Evolutionary conservation across 495 filamentous ascomycete species (phyloP), one percentile per base, ranked within the genome.

Genomic region (Neurospora terricola): DNA sequence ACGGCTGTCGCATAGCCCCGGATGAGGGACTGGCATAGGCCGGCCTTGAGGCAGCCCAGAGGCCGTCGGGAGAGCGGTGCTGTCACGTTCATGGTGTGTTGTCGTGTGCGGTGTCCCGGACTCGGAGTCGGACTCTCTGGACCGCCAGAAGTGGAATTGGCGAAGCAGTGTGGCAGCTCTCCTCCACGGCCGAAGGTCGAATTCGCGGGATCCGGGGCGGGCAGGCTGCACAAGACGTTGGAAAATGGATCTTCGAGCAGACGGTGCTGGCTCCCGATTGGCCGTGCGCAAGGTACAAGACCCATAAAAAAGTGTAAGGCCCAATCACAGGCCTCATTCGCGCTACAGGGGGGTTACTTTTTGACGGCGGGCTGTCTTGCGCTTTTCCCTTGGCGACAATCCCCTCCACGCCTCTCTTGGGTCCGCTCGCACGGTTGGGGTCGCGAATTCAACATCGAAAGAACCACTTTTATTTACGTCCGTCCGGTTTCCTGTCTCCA

Each of bases 1-100:
- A 77, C 77, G 69, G 80, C 77, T 59, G 83, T 82, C 48, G 81
- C 54, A 62, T 62, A 62, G 23, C 54, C 54, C 54, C 54, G 54
- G 54, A 62, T 16, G 23, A 62, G 54, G 54, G 54, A 62, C 72
- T 82, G 79, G 68, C 86, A 85, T 12, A 90, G 77, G 73, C 87
- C 79, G 30, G 87, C 83, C 82, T 90, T 89, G 81, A 90, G 88
- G 83, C 88, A 89, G 87, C 87, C 86, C 84, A 91, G 83, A 73
- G 87, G 91, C 89, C 89, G 89, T 80, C 89, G 71, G 68, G 72
- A 79, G 72, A 87, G 81, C 74, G 83, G 82, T 73, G 87, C 79
- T 62, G 54, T 62, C 70, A 82, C 83, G 79, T 90, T 89, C 91
- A 92, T 92, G 70, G 77, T 83, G 78, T 48, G 68, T 75, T 48